Base-by-base conservation (phyloP, 1,284 basidiomycete genomes). In the Rhodotorula sp. region DNA sequence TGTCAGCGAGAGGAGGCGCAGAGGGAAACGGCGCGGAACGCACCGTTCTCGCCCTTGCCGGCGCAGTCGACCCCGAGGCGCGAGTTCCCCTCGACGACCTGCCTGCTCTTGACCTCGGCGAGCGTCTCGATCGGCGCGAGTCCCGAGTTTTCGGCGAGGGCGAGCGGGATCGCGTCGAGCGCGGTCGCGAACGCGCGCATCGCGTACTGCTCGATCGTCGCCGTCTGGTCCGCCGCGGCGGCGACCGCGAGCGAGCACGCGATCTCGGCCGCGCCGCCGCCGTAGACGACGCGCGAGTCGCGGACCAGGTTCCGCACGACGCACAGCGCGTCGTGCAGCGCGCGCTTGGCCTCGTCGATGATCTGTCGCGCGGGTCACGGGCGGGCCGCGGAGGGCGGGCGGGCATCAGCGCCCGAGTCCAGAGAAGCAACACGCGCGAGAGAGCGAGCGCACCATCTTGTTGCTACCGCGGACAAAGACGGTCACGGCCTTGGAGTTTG, bases 121-220 rank as follows among this genome's bases (percentile, higher is more conserved):
- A 99, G 86, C 5, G 94, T 97, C 83, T 97, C 94, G 78, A 99
- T 99, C 19, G 96, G 97, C 39, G 92, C 90, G 66, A 98, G 84
- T 64, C 96, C 96, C 75, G 93, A 96, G 85, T 99, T 99, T 83
- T 99, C 97, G 9, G 97, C 96, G 19, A 99, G 85, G 3, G 97
- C 96, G 27, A 98, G 87, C 15, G 97, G 97, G 64, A 98, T 85
- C 19, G 94, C 87, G 80, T 99, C 96, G 15, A 99, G 85, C 19
- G 96, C 96, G 41, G 91, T 91, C 2, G 96, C 88, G 81, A 98
- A 99, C 27, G 96, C 95, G 57, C 96, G 91, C 95, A 99, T 98
- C 2, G 96, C 96, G 81, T 99, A 99, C 85, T 99, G 96, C 83
- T 99, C 96, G 79, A 99, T 96, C 17, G 92, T 88, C 2, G 96